Conservation (phyloP, 2,329 filamentous ascomycete species). For the Leptographium radiaticola region DNA sequence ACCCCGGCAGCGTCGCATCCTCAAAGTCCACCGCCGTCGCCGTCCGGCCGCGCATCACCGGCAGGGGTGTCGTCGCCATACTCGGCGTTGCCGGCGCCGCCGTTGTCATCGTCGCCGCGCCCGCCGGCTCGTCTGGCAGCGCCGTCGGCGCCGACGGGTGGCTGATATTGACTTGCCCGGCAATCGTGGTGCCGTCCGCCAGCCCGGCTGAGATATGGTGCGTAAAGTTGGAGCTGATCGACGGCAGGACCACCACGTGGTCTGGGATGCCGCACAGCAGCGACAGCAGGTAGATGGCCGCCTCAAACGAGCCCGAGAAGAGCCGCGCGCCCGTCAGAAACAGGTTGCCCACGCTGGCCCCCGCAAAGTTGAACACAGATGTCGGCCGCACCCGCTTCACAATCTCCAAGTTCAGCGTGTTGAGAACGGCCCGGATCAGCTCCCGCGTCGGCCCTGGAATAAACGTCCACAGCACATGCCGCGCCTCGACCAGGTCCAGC, state of each 20-base stretch:
- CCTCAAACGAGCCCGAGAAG: conserved; percentile 87
- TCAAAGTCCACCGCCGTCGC: conserved; percentile 54
- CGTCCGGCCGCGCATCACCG: conserved; percentile 17
- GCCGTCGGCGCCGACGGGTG: conserved; percentile 61
- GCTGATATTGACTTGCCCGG: conserved; percentile 85
- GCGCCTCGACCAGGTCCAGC: conserved; percentile 78
- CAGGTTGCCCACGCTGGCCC: conserved; percentile 64
- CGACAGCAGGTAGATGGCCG: conserved; percentile 78
- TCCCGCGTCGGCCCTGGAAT: conserved; percentile 62
- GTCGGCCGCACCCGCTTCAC: conserved; percentile 61
- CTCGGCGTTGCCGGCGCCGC: not conserved
- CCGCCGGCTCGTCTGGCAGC: conserved; percentile 21
- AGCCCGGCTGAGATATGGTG: conserved; percentile 86
- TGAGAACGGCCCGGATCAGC: conserved; percentile 64
- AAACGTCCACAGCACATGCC: conserved; percentile 60
- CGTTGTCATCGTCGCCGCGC: conserved; percentile 3
- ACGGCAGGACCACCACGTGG: conserved; percentile 67
- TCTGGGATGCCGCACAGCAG: conserved; percentile 76
- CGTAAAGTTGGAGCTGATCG: conserved; percentile 89
- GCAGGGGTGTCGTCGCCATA: conserved; percentile 7
- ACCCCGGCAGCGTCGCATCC: conserved; percentile 71
- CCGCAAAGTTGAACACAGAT: conserved; percentile 65
- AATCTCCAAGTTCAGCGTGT: conserved; percentile 64
- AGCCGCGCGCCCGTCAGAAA: conserved; percentile 76
- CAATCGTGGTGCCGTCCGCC: conserved; percentile 62